Percentiles rank a stretch among this genome's conserved stretches.
Evolutionary conservation across 192 early-diverging fungal species (phyloP).

Genomic region (Backusella sp.): DNA sequence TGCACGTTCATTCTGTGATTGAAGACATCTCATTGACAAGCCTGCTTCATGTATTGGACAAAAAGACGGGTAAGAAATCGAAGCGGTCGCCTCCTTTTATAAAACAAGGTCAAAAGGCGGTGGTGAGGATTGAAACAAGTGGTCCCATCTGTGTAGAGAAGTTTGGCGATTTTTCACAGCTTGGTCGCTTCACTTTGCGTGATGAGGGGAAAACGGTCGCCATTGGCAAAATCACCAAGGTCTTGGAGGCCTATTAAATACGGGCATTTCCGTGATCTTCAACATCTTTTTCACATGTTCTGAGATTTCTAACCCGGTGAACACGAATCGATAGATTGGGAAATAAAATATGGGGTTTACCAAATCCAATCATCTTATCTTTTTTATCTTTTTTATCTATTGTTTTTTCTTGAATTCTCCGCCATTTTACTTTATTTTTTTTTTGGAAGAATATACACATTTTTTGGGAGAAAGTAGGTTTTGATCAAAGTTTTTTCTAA

Average conservation of each 20-base stretch:
- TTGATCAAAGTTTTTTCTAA: neutral
- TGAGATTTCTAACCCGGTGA: neutral
- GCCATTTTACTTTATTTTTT: neutral
- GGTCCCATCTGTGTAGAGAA: conserved; percentile 83
- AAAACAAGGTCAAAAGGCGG: conserved; percentile 86
- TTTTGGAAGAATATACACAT: neutral
- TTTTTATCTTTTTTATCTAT: conserved; percentile 4
- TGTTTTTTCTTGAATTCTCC: neutral
- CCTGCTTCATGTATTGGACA: conserved; percentile 88
- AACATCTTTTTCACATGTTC: neutral
- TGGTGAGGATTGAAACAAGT: conserved; percentile 77
- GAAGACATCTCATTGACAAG: conserved; percentile 85
- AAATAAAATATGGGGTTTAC: conserved; percentile 9
- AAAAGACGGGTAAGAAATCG: conserved; percentile 86
- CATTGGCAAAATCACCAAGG: conserved; percentile 90
- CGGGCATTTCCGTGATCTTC: neutral
- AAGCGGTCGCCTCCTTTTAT: conserved; percentile 89
- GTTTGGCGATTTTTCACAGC: conserved; percentile 81
- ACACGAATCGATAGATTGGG: neutral
- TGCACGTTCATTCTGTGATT: conserved; percentile 85
- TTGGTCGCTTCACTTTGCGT: conserved; percentile 96
- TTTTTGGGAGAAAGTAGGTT: neutral
- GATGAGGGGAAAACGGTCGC: conserved; percentile 95
- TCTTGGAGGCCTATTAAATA: conserved; percentile 40
- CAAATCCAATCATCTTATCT: neutral